Conservation (phyloP, 2,329 filamentous ascomycete genomes). For the Colletotrichum spinosum region DNA sequence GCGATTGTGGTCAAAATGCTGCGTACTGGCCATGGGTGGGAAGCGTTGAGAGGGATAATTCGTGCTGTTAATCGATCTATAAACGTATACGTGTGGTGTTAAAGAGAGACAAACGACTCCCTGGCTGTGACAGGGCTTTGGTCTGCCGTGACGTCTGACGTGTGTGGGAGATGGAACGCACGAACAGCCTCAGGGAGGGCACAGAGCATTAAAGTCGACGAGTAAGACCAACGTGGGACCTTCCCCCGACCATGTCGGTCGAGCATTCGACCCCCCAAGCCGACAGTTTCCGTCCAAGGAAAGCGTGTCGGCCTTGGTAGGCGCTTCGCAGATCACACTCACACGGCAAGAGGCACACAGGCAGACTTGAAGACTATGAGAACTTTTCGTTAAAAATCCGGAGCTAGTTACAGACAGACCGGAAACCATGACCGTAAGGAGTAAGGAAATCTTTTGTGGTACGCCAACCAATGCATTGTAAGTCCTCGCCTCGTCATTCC, state of each 20-base stretch:
- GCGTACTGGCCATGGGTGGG: constrained; percentile 16
- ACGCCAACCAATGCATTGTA: constrained; percentile 64
- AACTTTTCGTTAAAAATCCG: constrained; percentile 29
- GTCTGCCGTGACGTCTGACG: constrained; percentile 12
- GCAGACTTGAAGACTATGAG: constrained; percentile 13
- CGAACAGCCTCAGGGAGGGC: too few relatives aligned
- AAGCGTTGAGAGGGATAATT: constrained; percentile 9
- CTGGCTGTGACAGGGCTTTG: constrained; percentile 15
- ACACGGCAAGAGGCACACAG: neutral
- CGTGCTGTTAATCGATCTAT: constrained; percentile 21
- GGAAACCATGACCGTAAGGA: constrained; percentile 34
- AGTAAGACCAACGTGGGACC: too few relatives aligned
- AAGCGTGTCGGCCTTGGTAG: too few relatives aligned
- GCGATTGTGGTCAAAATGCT: constrained; percentile 1
- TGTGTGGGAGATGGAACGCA: too few relatives aligned
- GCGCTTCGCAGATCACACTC: too few relatives aligned
- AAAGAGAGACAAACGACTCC: constrained; percentile 23
- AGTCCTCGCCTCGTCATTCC: constrained; percentile 63
- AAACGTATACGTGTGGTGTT: too few relatives aligned
- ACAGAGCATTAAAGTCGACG: too few relatives aligned
- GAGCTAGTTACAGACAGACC: constrained; percentile 35
- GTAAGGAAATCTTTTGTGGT: constrained; percentile 50
- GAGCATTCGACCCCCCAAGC: too few relatives aligned
- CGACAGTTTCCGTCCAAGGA: too few relatives aligned
- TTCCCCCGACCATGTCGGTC: too few relatives aligned